Conservation (phyloP, 768 basidiomycete species). For the Paxillus involutus region DNA sequence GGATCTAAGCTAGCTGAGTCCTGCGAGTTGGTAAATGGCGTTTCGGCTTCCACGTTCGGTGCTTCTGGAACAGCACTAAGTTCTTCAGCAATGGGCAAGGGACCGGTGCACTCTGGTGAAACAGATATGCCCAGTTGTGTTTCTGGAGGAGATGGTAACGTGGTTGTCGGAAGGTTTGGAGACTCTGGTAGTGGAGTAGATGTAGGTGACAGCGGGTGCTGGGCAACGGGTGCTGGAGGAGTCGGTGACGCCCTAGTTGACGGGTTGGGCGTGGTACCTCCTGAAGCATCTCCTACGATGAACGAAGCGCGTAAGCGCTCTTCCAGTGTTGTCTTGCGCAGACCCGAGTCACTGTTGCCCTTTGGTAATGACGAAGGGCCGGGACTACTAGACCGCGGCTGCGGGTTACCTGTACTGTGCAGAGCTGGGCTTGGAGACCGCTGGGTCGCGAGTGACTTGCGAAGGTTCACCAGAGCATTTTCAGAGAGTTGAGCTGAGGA, state of each 20-base stretch:
- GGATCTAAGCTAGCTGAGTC: not conserved
- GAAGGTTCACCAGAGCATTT: conserved; percentile 55
- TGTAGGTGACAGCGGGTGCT: conserved; percentile 41
- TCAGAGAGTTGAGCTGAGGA: conserved; percentile 61
- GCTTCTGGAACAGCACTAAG: not conserved
- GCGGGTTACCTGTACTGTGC: conserved; percentile 12
- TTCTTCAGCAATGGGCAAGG: not conserved
- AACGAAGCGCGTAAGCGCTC: conserved; percentile 72
- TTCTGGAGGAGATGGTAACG: not conserved
- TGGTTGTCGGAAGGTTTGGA: conserved; percentile 16
- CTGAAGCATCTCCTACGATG: conserved; percentile 55
- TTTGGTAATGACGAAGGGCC: conserved; percentile 19
- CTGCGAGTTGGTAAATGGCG: not conserved
- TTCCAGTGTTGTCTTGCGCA: conserved; percentile 64
- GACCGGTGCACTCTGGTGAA: not conserved
- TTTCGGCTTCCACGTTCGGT: not conserved
- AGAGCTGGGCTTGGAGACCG: conserved; percentile 44
- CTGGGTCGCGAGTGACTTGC: conserved; percentile 60
- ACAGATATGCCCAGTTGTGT: not conserved
- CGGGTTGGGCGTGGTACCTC: conserved; percentile 38
- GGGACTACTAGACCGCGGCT: conserved; percentile 25
- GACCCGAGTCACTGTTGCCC: conserved; percentile 18
- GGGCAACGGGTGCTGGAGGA: conserved; percentile 27
- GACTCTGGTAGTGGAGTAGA: conserved; percentile 46
- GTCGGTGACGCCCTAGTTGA: conserved; percentile 45